phyloP scores from a whole-genome alignment of 2,329 filamentous ascomycete species.

The Grosmannia penicillata region DNA sequence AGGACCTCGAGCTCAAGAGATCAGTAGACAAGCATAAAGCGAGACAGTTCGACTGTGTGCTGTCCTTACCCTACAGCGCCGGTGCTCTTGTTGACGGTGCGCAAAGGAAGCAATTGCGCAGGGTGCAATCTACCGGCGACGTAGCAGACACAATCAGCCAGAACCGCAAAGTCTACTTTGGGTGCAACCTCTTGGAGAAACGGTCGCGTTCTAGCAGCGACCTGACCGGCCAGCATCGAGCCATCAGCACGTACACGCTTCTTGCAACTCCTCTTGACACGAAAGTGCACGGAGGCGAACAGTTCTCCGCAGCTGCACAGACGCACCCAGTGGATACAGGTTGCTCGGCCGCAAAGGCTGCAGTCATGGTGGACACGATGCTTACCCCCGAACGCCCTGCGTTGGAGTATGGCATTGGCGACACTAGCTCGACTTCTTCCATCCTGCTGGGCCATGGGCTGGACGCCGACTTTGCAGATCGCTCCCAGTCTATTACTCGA shows the following conservation, averaged over 20 bases:
- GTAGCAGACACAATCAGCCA: conserved; percentile 2
- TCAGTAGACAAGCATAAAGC: conserved; percentile 22
- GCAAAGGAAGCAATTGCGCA: conserved; percentile 3
- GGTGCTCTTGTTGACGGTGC: background rate
- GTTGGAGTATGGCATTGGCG: background rate
- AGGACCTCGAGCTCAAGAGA: no score
- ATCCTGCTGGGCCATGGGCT: background rate
- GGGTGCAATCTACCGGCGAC: conserved; percentile 4
- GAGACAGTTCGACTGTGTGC: conserved; percentile 36
- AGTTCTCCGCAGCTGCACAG: background rate
- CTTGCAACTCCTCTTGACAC: conserved; percentile 29
- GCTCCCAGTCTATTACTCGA: conserved; percentile 4
- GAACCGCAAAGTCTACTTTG: conserved; percentile 25
- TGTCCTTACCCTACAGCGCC: conserved; percentile 20
- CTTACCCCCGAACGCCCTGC: conserved; percentile 1
- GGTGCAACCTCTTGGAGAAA: conserved; percentile 36
- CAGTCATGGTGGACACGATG: conserved; percentile 7
- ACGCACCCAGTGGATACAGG: background rate
- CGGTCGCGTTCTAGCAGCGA: conserved; percentile 14
- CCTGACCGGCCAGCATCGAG: conserved; percentile 10
- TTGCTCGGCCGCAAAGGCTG: background rate
- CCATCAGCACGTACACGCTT: conserved; percentile 27
- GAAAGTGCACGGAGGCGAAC: background rate
- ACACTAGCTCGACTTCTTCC: background rate
- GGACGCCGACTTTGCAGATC: background rate